Base-by-base conservation (phyloP, 2,329 filamentous ascomycete genomes). In the Diplocarpon mali region DNA sequence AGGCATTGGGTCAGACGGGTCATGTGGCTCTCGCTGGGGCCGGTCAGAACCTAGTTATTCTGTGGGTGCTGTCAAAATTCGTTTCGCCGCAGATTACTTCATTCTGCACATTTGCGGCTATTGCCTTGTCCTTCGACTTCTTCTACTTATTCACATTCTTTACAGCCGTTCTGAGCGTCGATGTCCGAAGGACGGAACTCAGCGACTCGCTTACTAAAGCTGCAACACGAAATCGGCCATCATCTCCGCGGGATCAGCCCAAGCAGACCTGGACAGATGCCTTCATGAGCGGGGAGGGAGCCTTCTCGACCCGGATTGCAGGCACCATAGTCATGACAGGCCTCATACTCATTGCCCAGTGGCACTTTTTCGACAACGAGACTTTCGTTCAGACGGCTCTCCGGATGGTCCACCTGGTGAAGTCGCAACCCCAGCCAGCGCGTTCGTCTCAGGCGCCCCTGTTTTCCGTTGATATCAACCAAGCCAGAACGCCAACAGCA, bases 121-220 rank as follows among this genome's bases (percentile, higher is more conserved):
- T 89, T 41, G 85, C 84, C 1, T 75, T 86, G 12, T 64, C 83
- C 0, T 82, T 89, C 55, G 85, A 90, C 62, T 83, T 84, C 50
- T 78, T 88, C 56, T 88, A 84, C 57, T 70, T 88, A 16, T 73
- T 85, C 7, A 89, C 84, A 0, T 89, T 88, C 64, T 89, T 90
- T 57, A 69, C 88, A 3, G 78, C 84, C 1, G 83, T 90, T 11
- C 67, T 90, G 17, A 88, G 83, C 56, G 79, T 90, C 35, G 85
- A 90, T 60, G 83, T 90, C 9, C 75, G 80, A 16, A 73, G 85
- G 53, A 77, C 83, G 46, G 85, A 90, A 64, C 71, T 90, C 0
- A 78, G 79, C 53, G 84, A 90, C 58, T 80, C 81, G 2, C 65
- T 89, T 9, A 76, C 69, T 29, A 46, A 50, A 53, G 71, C 69